Percentiles rank a stretch among this genome's conserved stretches.
Conservation (phyloP, 2,329 filamentous ascomycete species). For the Exophiala aquamarina region DNA sequence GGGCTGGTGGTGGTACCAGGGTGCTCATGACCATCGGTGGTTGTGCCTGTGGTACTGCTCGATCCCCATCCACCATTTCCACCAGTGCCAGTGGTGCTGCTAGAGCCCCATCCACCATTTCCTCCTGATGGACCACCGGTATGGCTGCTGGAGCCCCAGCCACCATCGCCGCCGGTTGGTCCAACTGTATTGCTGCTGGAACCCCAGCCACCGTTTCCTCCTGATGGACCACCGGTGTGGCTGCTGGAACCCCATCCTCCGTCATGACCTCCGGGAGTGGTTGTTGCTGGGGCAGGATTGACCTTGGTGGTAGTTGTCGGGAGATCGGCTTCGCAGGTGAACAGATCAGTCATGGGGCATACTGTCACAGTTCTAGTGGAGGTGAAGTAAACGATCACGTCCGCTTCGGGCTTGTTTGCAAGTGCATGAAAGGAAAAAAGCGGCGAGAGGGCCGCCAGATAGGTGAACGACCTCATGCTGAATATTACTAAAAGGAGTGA, state of each 20-base stretch:
- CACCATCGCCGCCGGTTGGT: not conserved
- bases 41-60: not conserved
- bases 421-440: conserved; percentile 9
- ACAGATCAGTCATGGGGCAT: conserved; percentile 24
- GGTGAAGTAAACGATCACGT: conserved; percentile 21
- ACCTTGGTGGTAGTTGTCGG: conserved; percentile 3
- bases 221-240: not conserved
- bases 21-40: not conserved
- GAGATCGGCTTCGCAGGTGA: conserved; percentile 18
- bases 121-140: not conserved
- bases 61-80: not conserved
- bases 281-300: not conserved
- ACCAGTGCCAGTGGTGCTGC: not conserved
- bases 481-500: conserved; percentile 20
- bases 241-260: not conserved
- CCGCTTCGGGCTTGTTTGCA: conserved; percentile 9
- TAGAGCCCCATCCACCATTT: not conserved
- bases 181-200: not conserved
- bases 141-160: not conserved
- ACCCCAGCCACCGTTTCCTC: not conserved
- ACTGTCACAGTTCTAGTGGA: conserved; percentile 22
- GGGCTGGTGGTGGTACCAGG: not conserved
- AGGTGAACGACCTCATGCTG: conserved; percentile 25
- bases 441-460: conserved; percentile 22
- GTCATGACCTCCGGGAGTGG: not conserved